phyloP scores from a whole-genome alignment of 768 basidiomycete species.

The Pulveroboletus sp. region DNA sequence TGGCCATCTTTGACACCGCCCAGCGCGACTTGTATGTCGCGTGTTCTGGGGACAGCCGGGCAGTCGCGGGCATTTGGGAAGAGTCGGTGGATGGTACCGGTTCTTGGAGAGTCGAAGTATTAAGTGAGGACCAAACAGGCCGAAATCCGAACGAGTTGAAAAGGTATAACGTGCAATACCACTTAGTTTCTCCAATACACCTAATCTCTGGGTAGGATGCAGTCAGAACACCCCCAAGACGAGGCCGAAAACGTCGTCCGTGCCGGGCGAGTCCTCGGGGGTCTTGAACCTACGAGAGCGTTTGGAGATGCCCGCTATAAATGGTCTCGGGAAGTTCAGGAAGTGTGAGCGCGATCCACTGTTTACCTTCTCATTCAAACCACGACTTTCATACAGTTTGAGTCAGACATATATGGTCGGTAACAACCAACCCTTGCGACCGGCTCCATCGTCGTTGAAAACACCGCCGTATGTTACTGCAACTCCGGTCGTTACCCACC shows the following conservation, averaged over 20 bases:
- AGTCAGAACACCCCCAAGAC: conserved; percentile 74
- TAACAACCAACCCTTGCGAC: conserved; percentile 53
- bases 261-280: conserved; percentile 80
- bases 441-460: conserved; percentile 58
- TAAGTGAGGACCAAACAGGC: conserved; percentile 95
- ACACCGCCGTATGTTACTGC: conserved; percentile 94
- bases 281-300: conserved; percentile 80
- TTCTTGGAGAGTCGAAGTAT: conserved; percentile 87
- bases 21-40: conserved; percentile 84
- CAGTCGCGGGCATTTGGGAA: conserved; percentile 92
- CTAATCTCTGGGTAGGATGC: conserved; percentile 46
- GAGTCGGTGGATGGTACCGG: conserved; percentile 58
- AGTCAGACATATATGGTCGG: conserved; percentile 64
- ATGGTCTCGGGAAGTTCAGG: conserved; percentile 71
- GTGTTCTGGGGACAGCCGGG: conserved; percentile 88
- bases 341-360: conserved; percentile 46
- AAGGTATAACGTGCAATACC: conserved; percentile 47
- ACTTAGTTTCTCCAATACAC: background rate
- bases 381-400: conserved; percentile 35
- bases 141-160: conserved; percentile 80
- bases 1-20: conserved; percentile 83
- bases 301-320: conserved; percentile 92
- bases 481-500: conserved; percentile 75
- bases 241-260: conserved; percentile 71
- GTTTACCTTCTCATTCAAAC: background rate